Conservation (phyloP, 2,329 filamentous ascomycete species). For the Claviceps sp. region DNA sequence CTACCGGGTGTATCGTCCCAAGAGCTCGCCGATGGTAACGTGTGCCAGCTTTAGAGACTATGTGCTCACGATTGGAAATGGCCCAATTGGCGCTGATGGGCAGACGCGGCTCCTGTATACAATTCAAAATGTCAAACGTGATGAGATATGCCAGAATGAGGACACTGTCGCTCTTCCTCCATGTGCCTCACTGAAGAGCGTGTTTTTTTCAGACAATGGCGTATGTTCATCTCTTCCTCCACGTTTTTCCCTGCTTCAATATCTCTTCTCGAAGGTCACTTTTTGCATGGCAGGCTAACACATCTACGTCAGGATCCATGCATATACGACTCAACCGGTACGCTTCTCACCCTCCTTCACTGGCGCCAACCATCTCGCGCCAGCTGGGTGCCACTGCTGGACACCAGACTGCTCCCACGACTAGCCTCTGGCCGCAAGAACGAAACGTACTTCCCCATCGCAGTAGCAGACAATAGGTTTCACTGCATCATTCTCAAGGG, state of each 20-base stretch:
- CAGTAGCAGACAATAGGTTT: slow-evolving; percentile 81
- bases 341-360: slow-evolving; percentile 74
- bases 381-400: slow-evolving; percentile 81
- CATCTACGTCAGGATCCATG: slow-evolving; percentile 60
- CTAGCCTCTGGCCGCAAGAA: slow-evolving; percentile 73
- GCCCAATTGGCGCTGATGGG: slow-evolving; percentile 68
- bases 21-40: slow-evolving; percentile 78
- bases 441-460: slow-evolving; percentile 90
- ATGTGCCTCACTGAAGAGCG: slow-evolving; percentile 58
- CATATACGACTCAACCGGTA: slow-evolving; percentile 88
- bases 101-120: slow-evolving; percentile 71
- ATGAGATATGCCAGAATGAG: slow-evolving; percentile 89
- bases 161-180: slow-evolving; percentile 78
- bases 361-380: slow-evolving; percentile 81
- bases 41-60: slow-evolving; percentile 94
- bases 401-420: slow-evolving; percentile 73
- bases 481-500: slow-evolving; percentile 99
- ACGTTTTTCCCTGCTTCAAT: neutral
- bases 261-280: too few species aligned
- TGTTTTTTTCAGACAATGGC: slow-evolving; percentile 89
- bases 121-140: slow-evolving; percentile 86
- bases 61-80: slow-evolving; percentile 91
- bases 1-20: slow-evolving; percentile 78
- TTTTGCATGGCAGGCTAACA: neutral
- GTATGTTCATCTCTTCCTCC: slow-evolving; percentile 31